Evolutionary conservation across 495 filamentous ascomycete species (phyloP).

Genomic region (Rusavskia elegans): DNA sequence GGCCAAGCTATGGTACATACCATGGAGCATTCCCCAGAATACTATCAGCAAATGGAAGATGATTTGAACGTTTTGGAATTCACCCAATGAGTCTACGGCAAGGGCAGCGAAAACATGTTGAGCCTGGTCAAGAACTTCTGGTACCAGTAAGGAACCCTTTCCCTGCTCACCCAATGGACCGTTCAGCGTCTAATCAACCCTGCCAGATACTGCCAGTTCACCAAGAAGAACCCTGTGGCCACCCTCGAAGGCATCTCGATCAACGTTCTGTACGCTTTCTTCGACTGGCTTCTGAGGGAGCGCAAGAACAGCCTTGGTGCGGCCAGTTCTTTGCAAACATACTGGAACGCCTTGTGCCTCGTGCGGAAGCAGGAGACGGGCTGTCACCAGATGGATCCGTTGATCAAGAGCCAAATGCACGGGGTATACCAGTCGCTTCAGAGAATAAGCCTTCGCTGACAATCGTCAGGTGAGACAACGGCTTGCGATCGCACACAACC

Average conservation of each 20-base stretch:
- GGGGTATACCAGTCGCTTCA: neutral
- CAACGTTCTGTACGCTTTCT: constrained; percentile 3
- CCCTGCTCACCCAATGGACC: neutral
- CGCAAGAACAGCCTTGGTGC: neutral
- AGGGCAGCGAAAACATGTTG: neutral
- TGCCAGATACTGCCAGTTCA: constrained; percentile 1
- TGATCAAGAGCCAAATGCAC: constrained; percentile 3
- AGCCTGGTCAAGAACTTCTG: constrained; percentile 2
- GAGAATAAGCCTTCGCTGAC: neutral
- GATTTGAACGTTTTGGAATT: constrained; percentile 1
- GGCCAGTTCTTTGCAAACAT: constrained; percentile 2
- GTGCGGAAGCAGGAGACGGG: neutral
- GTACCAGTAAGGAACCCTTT: neutral
- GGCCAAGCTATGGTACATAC: neutral
- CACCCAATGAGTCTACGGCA: constrained; percentile 1
- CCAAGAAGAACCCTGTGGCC: constrained; percentile 1
- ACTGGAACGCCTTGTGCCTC: neutral
- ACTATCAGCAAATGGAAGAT: constrained; percentile 1
- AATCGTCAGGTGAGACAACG: neutral
- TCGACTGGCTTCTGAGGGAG: neutral
- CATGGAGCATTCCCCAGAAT: neutral
- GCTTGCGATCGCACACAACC: neutral
- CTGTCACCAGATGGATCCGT: neutral
- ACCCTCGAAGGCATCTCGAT: constrained; percentile 3
- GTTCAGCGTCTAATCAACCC: neutral